Evolutionary conservation across 805 yeast species (phyloP), one percentile per base, ranked within the genome.

Genomic region (Cyberlindnera maritima): DNA sequence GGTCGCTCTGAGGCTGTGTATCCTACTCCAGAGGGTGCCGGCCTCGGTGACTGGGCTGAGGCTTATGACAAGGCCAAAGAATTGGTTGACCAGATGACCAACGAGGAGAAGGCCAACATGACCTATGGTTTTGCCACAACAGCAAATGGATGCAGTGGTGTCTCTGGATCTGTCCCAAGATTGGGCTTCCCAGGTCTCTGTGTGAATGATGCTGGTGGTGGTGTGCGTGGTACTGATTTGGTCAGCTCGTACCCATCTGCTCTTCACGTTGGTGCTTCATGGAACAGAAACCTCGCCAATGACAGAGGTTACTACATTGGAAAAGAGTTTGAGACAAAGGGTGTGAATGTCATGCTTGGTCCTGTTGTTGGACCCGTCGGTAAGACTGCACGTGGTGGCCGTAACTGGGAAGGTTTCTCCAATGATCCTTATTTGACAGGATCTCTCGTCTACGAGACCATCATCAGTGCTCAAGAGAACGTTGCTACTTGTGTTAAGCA

Each of bases 321-420:
- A 9, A 45, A 40, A 25, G 48, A 45, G 44, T 45, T 45, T 19
- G 32, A 36, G 17, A 32, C 41, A 2, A 45, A 45, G 29, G 48
- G 48, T 31, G 44, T 40, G 14, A 45, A 36, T 25, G 48, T 45
- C 14, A 33, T 33, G 7, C 41, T 45, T 5, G 48, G 48, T 5
- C 48, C 48, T 14, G 48, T 45, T 13, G 48, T 45, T 13, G 48
- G 48, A 8, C 48, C 48, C 13, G 39, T 45, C 14, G 48, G 48
- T 17, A 32, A 33, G 15, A 36, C 39, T 36, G 48, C 48, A 14
- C n/a, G 28, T 3, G 48, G 48, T 40, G 48, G 48, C 10, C 38
- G 48, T 26, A 45, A 45, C 44, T 45, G 48, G 48, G 48, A 45
- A 23, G 48, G 48, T 14, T 45, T 45, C 44, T 40, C 48, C 37